Base-by-base conservation (phyloP, 2,329 filamentous ascomycete species). In the Colletotrichum caudatum region DNA sequence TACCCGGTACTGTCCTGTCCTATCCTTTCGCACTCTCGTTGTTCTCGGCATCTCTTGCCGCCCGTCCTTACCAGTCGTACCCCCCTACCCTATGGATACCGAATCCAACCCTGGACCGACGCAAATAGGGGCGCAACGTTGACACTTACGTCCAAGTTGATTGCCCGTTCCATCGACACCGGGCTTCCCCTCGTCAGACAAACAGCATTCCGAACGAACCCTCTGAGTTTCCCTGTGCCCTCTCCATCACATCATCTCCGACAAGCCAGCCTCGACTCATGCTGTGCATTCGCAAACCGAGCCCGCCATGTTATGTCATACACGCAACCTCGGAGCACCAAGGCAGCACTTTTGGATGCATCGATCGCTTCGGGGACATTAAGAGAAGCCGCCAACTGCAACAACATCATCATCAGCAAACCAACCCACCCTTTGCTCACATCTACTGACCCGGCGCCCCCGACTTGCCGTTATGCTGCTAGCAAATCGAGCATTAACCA, bases 371-470 rank as follows among this genome's bases (percentile, higher is more conserved):
- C 59, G 35, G 23, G 26, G 20, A 33, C 50, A 41, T 39, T 20
- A 18, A 41, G 51, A 35, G 9, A 56, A 56, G 50, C 44, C 29
- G 5, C 29, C 29, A 29, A 29, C 29, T 29, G 29, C 29, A 3
- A 4, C 29, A 29, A 29, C 29, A 4, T 29, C 26, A 29, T 29
- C 29, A 41, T 20, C 14, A 16, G 33, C 41, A 29, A 48, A 20
- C 37, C 54, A 53, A 61, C 66, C 20, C 26, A 33, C 57, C 41
- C 58, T 58, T 29, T 3, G 37, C 53, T 37, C 60, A 37, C 35
- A 26, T 50, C 23, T 23, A 44, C 59, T n/a, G 51, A 39, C 23
- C 37, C 60, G 53, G 51, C 57, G 16, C 11, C 33, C 7, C 35
- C 35, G 6, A 37, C 35, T 11, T 37, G 35, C 41, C 41, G n/a